Conservation (phyloP, 371 early-diverging fungal genomes). For the Mortierella sp. region DNA sequence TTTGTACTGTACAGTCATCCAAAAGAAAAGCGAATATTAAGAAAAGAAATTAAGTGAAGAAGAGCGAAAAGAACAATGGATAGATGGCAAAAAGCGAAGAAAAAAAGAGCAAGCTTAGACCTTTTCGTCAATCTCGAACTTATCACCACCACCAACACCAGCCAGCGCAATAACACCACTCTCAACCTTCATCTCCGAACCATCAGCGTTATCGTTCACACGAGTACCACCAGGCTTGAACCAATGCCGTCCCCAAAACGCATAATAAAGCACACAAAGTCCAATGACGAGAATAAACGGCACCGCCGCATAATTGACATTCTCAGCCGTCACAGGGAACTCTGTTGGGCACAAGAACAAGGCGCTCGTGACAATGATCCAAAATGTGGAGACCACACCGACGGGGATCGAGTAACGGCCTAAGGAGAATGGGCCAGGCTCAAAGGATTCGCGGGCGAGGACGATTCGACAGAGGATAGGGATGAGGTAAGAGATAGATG, state of each 20-base stretch:
- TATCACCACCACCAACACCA: neutral
- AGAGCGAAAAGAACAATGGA: neutral
- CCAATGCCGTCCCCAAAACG: constrained; percentile 66
- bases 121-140: neutral
- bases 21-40: neutral
- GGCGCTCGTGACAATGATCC: constrained; percentile 71
- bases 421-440: constrained; percentile 70
- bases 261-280: constrained; percentile 62
- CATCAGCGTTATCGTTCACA: neutral
- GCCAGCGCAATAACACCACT: neutral
- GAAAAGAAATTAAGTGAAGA: neutral
- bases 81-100: neutral
- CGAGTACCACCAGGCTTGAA: constrained; percentile 59
- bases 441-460: constrained; percentile 65
- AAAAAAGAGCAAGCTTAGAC: neutral
- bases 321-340: constrained; percentile 72
- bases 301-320: constrained; percentile 72
- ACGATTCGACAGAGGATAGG: constrained; percentile 73
- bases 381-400: constrained; percentile 63
- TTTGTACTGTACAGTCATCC: neutral
- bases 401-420: constrained; percentile 64
- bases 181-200: neutral
- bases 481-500: constrained; percentile 76
- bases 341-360: constrained; percentile 75
- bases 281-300: constrained; percentile 61